Percentiles rank a stretch among this genome's conserved stretches.
Conservation (phyloP, 2,329 filamentous ascomycete species). For the Hortaea sp. region DNA sequence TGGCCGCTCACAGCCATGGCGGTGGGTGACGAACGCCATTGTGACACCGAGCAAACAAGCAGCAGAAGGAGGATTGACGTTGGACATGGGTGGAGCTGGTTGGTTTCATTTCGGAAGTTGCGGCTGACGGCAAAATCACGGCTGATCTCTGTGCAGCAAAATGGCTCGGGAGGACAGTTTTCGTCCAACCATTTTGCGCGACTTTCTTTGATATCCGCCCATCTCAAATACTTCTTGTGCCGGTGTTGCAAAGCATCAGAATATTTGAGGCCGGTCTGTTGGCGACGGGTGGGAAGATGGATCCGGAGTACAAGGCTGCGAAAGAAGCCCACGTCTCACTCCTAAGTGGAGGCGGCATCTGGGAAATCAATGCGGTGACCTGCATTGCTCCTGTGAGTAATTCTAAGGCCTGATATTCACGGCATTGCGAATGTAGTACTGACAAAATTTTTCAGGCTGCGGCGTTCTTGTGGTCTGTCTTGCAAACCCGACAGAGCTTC, state of each 20-base stretch:
- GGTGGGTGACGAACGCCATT: not conserved
- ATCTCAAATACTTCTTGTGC: too few relatives aligned
- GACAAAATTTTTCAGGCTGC: slow-evolving; percentile 50
- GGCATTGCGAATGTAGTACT: slow-evolving; percentile 8
- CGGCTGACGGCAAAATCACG: not conserved
- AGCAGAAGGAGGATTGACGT: not conserved
- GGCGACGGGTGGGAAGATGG: slow-evolving; percentile 12
- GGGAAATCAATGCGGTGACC: slow-evolving; percentile 80
- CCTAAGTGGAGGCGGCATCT: slow-evolving; percentile 69
- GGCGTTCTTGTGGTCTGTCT: slow-evolving; percentile 74
- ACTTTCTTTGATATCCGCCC: not conserved
- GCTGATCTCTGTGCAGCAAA: not conserved
- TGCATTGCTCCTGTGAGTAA: slow-evolving; percentile 69
- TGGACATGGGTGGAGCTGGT: not conserved
- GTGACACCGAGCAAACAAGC: not conserved
- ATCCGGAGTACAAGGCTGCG: slow-evolving; percentile 66
- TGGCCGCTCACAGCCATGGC: not conserved
- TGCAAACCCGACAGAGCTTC: slow-evolving; percentile 75
- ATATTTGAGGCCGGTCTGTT: not conserved
- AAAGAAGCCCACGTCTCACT: slow-evolving; percentile 96
- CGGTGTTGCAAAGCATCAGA: too few relatives aligned
- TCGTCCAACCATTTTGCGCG: not conserved
- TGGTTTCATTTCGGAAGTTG: not conserved
- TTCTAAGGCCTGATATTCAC: not conserved
- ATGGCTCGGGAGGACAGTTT: not conserved